phyloP scores from a whole-genome alignment of 2,329 filamentous ascomycete species.

The Trichophyton benhamiae region DNA sequence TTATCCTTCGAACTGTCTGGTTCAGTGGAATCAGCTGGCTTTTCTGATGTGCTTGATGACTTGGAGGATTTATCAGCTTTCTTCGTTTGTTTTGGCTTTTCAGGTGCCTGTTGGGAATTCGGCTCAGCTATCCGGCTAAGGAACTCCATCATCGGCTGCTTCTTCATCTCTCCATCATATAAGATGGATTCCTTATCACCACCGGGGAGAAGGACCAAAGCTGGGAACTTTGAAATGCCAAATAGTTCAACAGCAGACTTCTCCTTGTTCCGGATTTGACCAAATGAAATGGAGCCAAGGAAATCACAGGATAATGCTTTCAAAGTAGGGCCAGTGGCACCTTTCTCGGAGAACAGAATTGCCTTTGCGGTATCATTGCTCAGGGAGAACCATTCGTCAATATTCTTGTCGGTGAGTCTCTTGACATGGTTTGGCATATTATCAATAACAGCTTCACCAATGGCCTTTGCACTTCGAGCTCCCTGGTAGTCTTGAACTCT shows the following conservation, averaged over 20 bases:
- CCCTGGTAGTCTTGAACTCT: conserved; percentile 86
- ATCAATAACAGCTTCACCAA: conserved; percentile 71
- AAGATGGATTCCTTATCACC: conserved; percentile 54
- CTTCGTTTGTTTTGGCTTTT: conserved; percentile 19
- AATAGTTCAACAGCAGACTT: conserved; percentile 58
- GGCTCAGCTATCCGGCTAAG: conserved; percentile 65
- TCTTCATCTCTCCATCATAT: conserved; percentile 77
- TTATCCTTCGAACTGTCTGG: conserved; percentile 3
- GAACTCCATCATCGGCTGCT: conserved; percentile 68
- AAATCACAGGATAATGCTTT: conserved; percentile 86
- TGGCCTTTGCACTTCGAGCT: conserved; percentile 66
- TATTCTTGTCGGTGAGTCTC: conserved; percentile 62
- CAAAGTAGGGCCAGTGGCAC: conserved; percentile 68
- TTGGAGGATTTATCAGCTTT: conserved; percentile 33
- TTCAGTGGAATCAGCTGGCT: conserved; percentile 23
- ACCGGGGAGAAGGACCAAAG: conserved; percentile 65
- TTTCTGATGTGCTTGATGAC: conserved; percentile 39
- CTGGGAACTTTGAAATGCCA: conserved; percentile 64
- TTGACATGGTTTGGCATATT: conserved; percentile 89
- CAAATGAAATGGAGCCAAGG: conserved; percentile 63
- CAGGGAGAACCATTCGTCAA: conserved; percentile 60
- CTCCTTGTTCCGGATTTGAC: conserved; percentile 75
- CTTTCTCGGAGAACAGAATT: conserved; percentile 88
- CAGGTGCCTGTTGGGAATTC: conserved; percentile 60
- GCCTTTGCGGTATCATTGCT: conserved; percentile 65